Evolutionary conservation across 805 yeast species (phyloP).

Genomic region (Candida saitoana): DNA sequence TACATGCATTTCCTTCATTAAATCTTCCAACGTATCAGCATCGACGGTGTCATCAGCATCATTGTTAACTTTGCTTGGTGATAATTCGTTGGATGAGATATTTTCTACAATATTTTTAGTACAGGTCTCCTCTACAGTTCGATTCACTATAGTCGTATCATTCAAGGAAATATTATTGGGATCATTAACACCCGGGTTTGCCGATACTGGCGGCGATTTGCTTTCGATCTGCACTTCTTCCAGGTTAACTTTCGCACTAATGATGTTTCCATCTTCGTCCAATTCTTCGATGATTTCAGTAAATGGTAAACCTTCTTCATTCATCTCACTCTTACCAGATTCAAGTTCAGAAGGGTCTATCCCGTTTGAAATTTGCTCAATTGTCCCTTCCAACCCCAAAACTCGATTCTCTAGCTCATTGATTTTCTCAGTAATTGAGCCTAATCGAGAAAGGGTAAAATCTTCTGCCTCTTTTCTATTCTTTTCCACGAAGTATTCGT

Average conservation of each 20-base stretch:
- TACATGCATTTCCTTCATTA: background rate
- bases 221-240: conserved; percentile 4
- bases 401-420: conserved; percentile 37
- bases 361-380: conserved; percentile 21
- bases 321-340: conserved; percentile 12
- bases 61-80: background rate
- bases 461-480: conserved; percentile 23
- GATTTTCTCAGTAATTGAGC: conserved; percentile 32
- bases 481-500: conserved; percentile 38
- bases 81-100: background rate
- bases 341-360: conserved; percentile 4
- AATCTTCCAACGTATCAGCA: background rate
- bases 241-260: conserved; percentile 30
- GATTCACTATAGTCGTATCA: background rate
- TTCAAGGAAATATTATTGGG: background rate
- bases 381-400: conserved; percentile 32
- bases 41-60: background rate
- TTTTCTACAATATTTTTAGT: background rate
- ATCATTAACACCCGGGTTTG: background rate
- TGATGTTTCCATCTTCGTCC: conserved; percentile 77
- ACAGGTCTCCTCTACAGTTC: background rate
- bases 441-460: conserved; percentile 24
- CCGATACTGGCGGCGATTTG: background rate
- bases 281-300: conserved; percentile 78
- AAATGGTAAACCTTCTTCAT: conserved; percentile 54